These are phyloP conservation scores for Aspergillus cavernicola DNA, from an alignment of 495 filamentous ascomycete genomes.

Conservation along the genomic window DNA sequence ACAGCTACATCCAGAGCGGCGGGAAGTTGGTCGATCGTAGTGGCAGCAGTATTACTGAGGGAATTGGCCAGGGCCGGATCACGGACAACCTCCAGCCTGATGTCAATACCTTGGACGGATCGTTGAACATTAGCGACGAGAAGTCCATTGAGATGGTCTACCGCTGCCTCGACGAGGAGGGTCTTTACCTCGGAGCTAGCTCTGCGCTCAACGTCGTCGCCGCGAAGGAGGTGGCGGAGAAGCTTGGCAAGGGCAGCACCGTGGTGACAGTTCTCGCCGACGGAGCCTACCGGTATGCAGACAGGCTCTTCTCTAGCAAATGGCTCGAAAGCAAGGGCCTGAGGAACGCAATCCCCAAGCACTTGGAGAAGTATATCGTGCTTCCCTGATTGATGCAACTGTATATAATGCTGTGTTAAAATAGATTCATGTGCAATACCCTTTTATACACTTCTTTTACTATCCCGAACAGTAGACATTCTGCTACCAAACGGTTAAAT, in stretches of 20 bases:
- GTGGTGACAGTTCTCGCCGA: slow-evolving; percentile 94
- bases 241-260: slow-evolving; percentile 82
- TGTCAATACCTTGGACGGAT: slow-evolving; percentile 79
- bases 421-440: background rate
- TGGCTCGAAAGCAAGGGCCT: slow-evolving; percentile 88
- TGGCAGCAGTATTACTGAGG: slow-evolving; percentile 92
- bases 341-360: slow-evolving; percentile 75
- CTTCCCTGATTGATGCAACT: slow-evolving; percentile 42
- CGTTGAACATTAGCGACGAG: slow-evolving; percentile 81
- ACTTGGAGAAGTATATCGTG: slow-evolving; percentile 89
- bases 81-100: slow-evolving; percentile 90
- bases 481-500: slow-evolving; percentile 29
- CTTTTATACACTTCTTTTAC: background rate
- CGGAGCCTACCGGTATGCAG: slow-evolving; percentile 94
- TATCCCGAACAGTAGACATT: too few relatives aligned
- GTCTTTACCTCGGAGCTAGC: slow-evolving; percentile 92
- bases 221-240: slow-evolving; percentile 89
- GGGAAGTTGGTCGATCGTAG: slow-evolving; percentile 76
- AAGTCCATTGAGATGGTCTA: slow-evolving; percentile 98
- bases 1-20: slow-evolving; percentile 84
- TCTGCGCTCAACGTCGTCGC: slow-evolving; percentile 92
- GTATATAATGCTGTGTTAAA: slow-evolving; percentile 1
- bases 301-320: slow-evolving; percentile 81
- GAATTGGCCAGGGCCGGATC: slow-evolving; percentile 94
- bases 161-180: slow-evolving; percentile 93